These are phyloP conservation scores for Zygoascus sp. DNA, from an alignment of 1,139 yeast genomes.

Conservation along the genomic window DNA sequence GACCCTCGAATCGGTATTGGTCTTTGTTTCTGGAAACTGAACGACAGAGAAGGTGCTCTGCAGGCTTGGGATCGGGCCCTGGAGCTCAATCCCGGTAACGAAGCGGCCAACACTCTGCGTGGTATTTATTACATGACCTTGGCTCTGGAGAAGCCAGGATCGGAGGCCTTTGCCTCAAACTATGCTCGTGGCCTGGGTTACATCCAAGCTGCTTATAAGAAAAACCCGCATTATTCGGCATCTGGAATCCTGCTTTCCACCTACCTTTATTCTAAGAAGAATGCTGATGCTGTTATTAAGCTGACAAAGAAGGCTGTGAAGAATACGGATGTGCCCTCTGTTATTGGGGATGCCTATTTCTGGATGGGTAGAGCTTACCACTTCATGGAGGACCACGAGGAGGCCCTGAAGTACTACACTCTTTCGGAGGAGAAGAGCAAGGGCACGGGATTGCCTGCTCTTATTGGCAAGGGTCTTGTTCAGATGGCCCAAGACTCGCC, in stretches of 20 bases:
- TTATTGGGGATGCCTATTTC: slow-evolving; percentile 72
- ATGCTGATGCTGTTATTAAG: slow-evolving; percentile 53
- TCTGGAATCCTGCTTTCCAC: slow-evolving; percentile 46
- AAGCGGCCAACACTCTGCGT: slow-evolving; percentile 62
- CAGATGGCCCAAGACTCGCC: slow-evolving; percentile 69
- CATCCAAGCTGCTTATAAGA: slow-evolving; percentile 38
- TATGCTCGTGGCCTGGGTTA: slow-evolving; percentile 36
- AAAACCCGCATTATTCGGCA: slow-evolving; percentile 38
- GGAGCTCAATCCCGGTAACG: slow-evolving; percentile 57
- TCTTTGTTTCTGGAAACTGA: slow-evolving; percentile 84
- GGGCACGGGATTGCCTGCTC: slow-evolving; percentile 50
- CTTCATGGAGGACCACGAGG: slow-evolving; percentile 52
- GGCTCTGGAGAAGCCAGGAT: slow-evolving; percentile 42
- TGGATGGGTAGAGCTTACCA: slow-evolving; percentile 84
- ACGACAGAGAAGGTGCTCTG: slow-evolving; percentile 71
- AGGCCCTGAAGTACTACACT: slow-evolving; percentile 68
- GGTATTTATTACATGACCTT: slow-evolving; percentile 65
- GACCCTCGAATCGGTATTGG: slow-evolving; percentile 97
- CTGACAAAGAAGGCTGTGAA: slow-evolving; percentile 51
- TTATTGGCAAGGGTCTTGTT: slow-evolving; percentile 82
- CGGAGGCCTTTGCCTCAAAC: slow-evolving; percentile 31
- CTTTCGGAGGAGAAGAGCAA: slow-evolving; percentile 38
- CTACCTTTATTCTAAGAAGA: slow-evolving; percentile 57
- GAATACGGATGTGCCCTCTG: slow-evolving; percentile 38
- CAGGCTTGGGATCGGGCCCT: slow-evolving; percentile 79